Base-by-base conservation (phyloP, 2,329 filamentous ascomycete genomes). In the Pseudogymnoascus sp. region DNA sequence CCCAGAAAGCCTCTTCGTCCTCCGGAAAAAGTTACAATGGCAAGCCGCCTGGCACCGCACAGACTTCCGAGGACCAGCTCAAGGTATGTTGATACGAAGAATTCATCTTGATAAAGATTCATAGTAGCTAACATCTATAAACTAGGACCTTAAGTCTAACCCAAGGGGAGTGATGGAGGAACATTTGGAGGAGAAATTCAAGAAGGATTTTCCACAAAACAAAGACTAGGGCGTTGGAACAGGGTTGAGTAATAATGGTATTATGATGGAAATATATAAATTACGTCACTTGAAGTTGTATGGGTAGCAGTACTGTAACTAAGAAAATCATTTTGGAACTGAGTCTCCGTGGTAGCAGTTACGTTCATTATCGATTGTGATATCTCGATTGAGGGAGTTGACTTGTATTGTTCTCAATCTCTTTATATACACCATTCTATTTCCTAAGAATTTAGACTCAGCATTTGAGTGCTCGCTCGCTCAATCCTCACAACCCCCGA, bases 161-260 rank as follows among this genome's bases (percentile, higher is more conserved):
- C 88, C 88, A 10, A 79, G 79, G 66, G 82, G 82, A 3, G 73
- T 79, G 1, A 74, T 89, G 57, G 85, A 86, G 35, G 80, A 87
- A 58, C 75, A 77, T 12, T 72, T 84, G 1, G 75, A 82, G 67
- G 77, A 81, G 48, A 87, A 84, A 71, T 58, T 61, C 8, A 66
- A 61, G 23, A 70, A 71, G 62, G 65, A 63, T n/a, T 12, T 35
- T 2, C 30, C 30, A 2, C 55, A 57, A 30, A 57, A 57, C 1
- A 57, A 57, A 28, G 33, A 57, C 37, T 57, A 57, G 33, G 7
- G n/a, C 5, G 45, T 18, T 30, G 5, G 2, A 30, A 10, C 2
- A 48, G 7, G 26, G 9, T 3, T 30, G n/a, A n/a, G 26, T 52
- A 52, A 30, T 19, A 52, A 26, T 38, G 12, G 35, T 35, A 35